Evolutionary conservation across 148 eudicot genomes (phyloP), one percentile per base, ranked within the genome.

Genomic region (Selenicereus undatus): DNA sequence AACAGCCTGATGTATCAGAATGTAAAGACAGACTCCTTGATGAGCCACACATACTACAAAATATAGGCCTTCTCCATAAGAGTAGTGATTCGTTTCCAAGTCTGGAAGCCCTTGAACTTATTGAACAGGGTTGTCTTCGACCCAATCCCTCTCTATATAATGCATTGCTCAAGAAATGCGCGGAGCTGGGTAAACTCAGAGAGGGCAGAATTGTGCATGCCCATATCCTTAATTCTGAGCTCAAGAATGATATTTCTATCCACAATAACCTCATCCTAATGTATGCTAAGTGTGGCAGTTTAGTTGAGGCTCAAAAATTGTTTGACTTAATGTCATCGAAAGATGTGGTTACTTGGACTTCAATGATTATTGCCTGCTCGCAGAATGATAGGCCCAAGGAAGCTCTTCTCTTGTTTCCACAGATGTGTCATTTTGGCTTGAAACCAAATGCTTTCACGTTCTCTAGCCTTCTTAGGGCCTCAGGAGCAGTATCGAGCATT

Each of bases 261-360:
- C 82, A 83, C 20, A 90, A 90, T 75, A 83, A 82, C 35, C 74
- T 86, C 16, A 54, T 91, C 14, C 86, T 86, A 78, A 83, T 91
- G 91, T 91, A 90, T 81, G 89, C 86, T 26, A 91, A 88, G 83
- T 90, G 91, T 79, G 89, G 88, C 45, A 58, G 42, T 78, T 60
- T 90, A 81, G 81, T 56, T 45, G 86, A 83, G 24, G 92, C 92
- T 48, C 80, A 86, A 0, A 75, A 84, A 51, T 80, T 86, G 78
- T 91, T 91, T 79, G 83, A 90, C 83, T 83, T 69, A 81, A 91
- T 91, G 91, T 80, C 85, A 35, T 81, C 75, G 52, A 87, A 82
- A 78, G 91, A 91, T 64, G 86, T 83, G 66, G 90, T 88, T 20
- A 82, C 89, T 51, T 90, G 91, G 88, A 90, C 94, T 76, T 82